Conservation (phyloP, 805 yeast species). For the Saturnispora silvae region DNA sequence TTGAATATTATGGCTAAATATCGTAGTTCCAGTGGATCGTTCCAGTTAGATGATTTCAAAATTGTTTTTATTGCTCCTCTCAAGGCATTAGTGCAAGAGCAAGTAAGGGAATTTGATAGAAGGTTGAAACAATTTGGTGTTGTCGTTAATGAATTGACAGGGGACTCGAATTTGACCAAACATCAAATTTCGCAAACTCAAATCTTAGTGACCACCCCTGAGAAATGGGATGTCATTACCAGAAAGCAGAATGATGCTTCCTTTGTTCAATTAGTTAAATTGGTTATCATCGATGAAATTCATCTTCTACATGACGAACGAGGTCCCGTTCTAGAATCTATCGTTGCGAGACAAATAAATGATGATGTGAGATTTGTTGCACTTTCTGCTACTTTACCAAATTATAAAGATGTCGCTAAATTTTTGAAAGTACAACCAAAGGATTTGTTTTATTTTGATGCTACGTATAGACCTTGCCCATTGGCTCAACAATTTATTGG, state of each 20-base stretch:
- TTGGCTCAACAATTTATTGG: slow-evolving; percentile 82
- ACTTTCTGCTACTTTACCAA: slow-evolving; percentile 87
- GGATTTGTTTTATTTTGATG: slow-evolving; percentile 73
- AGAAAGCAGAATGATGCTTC: slow-evolving; percentile 65
- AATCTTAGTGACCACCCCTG: slow-evolving; percentile 86
- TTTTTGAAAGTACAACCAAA: slow-evolving; percentile 54
- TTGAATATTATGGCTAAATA: slow-evolving; percentile 50
- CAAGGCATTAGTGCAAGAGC: slow-evolving; percentile 93
- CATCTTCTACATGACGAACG: slow-evolving; percentile 89
- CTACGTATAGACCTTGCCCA: slow-evolving; percentile 86
- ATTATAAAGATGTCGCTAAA: slow-evolving; percentile 74
- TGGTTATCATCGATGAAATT: slow-evolving; percentile 82
- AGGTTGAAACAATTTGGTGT: slow-evolving; percentile 56
- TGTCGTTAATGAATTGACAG: slow-evolving; percentile 77
- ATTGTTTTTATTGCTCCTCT: slow-evolving; percentile 87
- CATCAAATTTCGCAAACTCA: slow-evolving; percentile 73
- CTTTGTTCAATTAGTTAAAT: slow-evolving; percentile 51
- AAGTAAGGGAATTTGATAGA: slow-evolving; percentile 74
- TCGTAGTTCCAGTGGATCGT: slow-evolving; percentile 35
- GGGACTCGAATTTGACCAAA: slow-evolving; percentile 71
- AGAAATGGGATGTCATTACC: slow-evolving; percentile 94
- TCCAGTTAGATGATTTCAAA: slow-evolving; percentile 50
- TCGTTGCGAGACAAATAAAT: slow-evolving; percentile 65
- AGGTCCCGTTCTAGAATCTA: slow-evolving; percentile 88
- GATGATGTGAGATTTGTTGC: slow-evolving; percentile 64